These are phyloP conservation scores for Tylopilus felleus DNA, from an alignment of 768 basidiomycete species.

Conservation along the genomic window DNA sequence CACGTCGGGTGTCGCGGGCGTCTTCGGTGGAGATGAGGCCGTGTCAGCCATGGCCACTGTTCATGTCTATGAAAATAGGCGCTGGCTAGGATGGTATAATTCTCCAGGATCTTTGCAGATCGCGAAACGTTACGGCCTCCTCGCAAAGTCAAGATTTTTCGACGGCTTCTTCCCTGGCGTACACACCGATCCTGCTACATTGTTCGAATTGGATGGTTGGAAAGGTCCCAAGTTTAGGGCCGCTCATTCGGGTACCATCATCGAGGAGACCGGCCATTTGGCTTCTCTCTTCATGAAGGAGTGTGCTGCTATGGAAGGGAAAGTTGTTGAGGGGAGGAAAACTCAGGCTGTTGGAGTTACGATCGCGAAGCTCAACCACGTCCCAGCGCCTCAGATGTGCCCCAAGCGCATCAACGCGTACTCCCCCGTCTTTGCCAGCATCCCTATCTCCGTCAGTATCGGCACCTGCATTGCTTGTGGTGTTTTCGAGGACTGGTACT, in stretches of 20 bases:
- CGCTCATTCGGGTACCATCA: conserved; percentile 31
- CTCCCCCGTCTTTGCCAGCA: conserved; percentile 25
- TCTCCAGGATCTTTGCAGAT: conserved; percentile 36
- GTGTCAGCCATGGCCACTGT: conserved; percentile 38
- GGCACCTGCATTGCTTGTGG: conserved; percentile 29
- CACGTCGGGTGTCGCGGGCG: conserved; percentile 34
- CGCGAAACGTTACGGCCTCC: conserved; percentile 32
- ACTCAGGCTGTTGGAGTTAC: conserved; percentile 27
- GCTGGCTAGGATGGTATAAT: conserved; percentile 39
- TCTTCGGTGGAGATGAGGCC: conserved; percentile 38
- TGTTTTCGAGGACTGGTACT: conserved; percentile 32
- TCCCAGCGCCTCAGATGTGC: conserved; percentile 14
- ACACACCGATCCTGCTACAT: conserved; percentile 29
- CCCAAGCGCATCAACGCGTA: conserved; percentile 20
- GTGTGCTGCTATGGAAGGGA: conserved; percentile 12
- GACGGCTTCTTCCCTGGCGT: conserved; percentile 35
- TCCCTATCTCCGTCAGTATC: conserved; percentile 31
- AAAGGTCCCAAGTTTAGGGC: conserved; percentile 34
- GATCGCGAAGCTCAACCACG: conserved; percentile 24
- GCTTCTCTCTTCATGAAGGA: conserved; percentile 29
- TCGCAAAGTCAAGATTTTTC: conserved; percentile 34
- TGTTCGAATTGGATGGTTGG: conserved; percentile 31
- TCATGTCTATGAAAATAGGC: conserved; percentile 32
- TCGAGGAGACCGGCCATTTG: conserved; percentile 31
- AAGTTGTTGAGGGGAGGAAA: conserved; percentile 22